Evolutionary conservation across 768 basidiomycete genomes (phyloP), one percentile per base, ranked within the genome.

Genomic region (Russula earlei): DNA sequence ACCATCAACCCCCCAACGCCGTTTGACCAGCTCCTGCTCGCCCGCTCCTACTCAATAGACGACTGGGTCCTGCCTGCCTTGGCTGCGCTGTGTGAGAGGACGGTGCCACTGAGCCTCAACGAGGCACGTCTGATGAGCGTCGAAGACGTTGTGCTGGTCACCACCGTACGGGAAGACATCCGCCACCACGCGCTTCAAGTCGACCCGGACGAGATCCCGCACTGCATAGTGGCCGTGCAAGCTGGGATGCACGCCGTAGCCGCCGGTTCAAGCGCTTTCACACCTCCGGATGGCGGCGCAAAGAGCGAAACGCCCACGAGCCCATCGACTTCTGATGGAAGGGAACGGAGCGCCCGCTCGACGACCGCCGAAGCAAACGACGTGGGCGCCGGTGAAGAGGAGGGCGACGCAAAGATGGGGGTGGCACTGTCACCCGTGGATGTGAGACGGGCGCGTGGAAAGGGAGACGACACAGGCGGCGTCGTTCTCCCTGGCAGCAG

Each of bases 141-240:
- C 12, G 52, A 62, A 4, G 62, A 62, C 41, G 31, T 58, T 14
- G 46, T 54, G 24, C 36, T 62, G 15, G 25, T 62, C 24, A 48
- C 43, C 11, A 51, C 47, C 24, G 50, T 62, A n/a, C 55, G 62
- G 1, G 62, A 62, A 40, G 56, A 43, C 52, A 61, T 62, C 53
- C 60, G 47, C 8, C 15, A 4, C n/a, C 58, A 49, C 20, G 14
- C 43, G 14, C 43, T 53, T 10, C 50, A 53, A 25, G 41, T 55
- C 6, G 56, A 55, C 29, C 42, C 49, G 14, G 19, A 29, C 37
- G 50, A 48, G 24, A 49, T 53, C 24, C 38, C 43, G 9, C 33
- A 55, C 27, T 49, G 51, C 52, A 20, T 62, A 14, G 42, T 49
- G 54, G 41, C 49, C 5, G 31, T 38, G 7, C 43, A 61, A 54